Percentiles rank a stretch among this genome's conserved stretches.
Conservation (phyloP, 768 basidiomycete species). For the Rickenella mellea region DNA sequence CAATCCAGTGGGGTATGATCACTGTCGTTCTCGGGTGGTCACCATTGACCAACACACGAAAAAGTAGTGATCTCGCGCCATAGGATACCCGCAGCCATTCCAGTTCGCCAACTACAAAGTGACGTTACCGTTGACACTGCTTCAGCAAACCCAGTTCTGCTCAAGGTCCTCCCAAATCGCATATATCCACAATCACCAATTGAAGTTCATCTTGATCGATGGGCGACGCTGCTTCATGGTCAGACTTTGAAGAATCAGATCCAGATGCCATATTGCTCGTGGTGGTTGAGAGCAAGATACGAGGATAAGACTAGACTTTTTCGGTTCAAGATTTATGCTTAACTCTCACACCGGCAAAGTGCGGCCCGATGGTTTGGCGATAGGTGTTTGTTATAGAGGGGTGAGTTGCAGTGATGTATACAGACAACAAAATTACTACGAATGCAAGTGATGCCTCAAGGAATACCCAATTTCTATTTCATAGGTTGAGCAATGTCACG, state of each 20-base stretch:
- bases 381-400: constrained; percentile 10
- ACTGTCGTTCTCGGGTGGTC: background rate
- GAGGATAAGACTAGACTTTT: constrained; percentile 1
- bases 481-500: too few species aligned
- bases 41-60: constrained; percentile 11
- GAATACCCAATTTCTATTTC: background rate
- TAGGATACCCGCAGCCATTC: constrained; percentile 90
- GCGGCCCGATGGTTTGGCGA: constrained; percentile 3
- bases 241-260: constrained; percentile 6
- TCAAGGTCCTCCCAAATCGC: constrained; percentile 19
- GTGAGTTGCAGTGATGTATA: too few species aligned
- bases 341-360: background rate
- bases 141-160: constrained; percentile 21
- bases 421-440: background rate
- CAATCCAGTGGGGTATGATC: constrained; percentile 41
- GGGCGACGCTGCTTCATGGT: constrained; percentile 18
- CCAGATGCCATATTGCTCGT: background rate
- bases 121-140: constrained; percentile 63
- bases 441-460: background rate
- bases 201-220: constrained; percentile 42
- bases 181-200: constrained; percentile 37
- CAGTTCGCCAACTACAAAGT: constrained; percentile 51
- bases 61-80: constrained; percentile 19
- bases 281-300: background rate
- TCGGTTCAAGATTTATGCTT: background rate